Conservation (phyloP, 208 protist genomes). For the Spongospora subterranea region DNA sequence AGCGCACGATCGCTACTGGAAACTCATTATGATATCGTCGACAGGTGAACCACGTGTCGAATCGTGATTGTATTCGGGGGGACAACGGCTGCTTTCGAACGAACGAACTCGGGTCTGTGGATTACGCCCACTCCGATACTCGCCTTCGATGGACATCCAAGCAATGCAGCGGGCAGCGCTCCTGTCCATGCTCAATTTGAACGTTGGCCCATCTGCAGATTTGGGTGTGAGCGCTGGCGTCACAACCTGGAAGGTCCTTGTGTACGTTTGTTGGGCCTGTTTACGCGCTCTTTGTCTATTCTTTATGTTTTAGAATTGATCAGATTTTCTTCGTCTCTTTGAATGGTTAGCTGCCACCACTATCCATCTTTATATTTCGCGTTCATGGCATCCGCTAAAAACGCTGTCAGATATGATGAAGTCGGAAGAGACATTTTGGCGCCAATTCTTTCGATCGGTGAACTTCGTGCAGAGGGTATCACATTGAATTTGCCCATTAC, state of each 20-base stretch:
- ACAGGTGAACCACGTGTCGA: too few relatives aligned
- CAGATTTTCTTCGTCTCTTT: not conserved
- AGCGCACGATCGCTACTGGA: too few relatives aligned
- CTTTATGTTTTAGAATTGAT: not conserved
- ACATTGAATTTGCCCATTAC: slow-evolving; percentile 79
- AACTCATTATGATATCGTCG: too few relatives aligned
- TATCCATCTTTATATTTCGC: too few relatives aligned
- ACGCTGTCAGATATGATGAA: slow-evolving; percentile 79
- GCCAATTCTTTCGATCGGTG: slow-evolving; percentile 80
- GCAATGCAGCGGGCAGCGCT: slow-evolving; percentile 8
- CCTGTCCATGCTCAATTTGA: slow-evolving; percentile 4
- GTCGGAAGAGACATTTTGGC: slow-evolving; percentile 79
- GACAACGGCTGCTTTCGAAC: too few relatives aligned
- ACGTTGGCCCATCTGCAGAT: not conserved
- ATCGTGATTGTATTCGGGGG: too few relatives aligned
- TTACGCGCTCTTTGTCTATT: not conserved
- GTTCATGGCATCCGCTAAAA: too few relatives aligned
- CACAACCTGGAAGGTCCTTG: slow-evolving; percentile 47
- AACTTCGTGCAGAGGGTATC: slow-evolving; percentile 80
- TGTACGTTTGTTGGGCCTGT: not conserved
- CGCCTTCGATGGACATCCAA: slow-evolving; percentile 43
- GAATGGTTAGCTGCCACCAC: too few relatives aligned
- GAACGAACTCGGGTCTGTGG: too few relatives aligned
- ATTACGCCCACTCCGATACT: too few relatives aligned
- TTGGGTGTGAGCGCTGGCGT: not conserved